Percentiles rank a stretch among this genome's conserved stretches.
phyloP scores from a whole-genome alignment of 257 asterid genomes.

The Gynochthodes officinalis region DNA sequence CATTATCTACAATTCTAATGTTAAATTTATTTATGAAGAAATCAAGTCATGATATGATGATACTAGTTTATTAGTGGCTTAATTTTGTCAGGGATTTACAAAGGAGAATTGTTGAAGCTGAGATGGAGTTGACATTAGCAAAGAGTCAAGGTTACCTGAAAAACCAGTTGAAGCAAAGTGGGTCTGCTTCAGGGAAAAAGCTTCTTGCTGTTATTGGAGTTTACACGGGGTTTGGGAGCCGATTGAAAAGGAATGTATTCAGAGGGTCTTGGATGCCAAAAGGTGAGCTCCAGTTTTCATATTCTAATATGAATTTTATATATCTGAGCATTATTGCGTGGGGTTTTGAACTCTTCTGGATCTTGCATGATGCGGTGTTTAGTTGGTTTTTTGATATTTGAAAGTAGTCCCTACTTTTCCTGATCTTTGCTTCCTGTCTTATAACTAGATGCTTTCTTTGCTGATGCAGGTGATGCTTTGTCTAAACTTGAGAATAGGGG shows the following conservation, averaged over 20 bases:
- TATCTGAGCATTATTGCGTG: background rate
- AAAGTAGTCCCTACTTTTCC: background rate
- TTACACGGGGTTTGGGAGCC: slow-evolving; percentile 84
- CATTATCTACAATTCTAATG: background rate
- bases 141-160: slow-evolving; percentile 92
- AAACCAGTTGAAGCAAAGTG: slow-evolving; percentile 56
- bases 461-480: slow-evolving; percentile 59
- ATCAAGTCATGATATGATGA: background rate
- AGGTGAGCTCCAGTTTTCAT: slow-evolving; percentile 39
- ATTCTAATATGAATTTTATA: background rate
- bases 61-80: background rate
- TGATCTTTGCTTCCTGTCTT: background rate
- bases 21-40: too few species aligned
- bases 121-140: slow-evolving; percentile 87
- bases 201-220: slow-evolving; percentile 84
- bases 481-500: slow-evolving; percentile 77
- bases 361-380: background rate
- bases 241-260: slow-evolving; percentile 58
- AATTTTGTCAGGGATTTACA: slow-evolving; percentile 56
- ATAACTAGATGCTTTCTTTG: background rate
- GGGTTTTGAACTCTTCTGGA: background rate
- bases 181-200: slow-evolving; percentile 49
- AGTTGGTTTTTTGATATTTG: background rate
- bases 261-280: slow-evolving; percentile 84
- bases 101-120: slow-evolving; percentile 74